Conservation (phyloP, 352 stramenopile species). For the Globisporangium carolinianum region DNA sequence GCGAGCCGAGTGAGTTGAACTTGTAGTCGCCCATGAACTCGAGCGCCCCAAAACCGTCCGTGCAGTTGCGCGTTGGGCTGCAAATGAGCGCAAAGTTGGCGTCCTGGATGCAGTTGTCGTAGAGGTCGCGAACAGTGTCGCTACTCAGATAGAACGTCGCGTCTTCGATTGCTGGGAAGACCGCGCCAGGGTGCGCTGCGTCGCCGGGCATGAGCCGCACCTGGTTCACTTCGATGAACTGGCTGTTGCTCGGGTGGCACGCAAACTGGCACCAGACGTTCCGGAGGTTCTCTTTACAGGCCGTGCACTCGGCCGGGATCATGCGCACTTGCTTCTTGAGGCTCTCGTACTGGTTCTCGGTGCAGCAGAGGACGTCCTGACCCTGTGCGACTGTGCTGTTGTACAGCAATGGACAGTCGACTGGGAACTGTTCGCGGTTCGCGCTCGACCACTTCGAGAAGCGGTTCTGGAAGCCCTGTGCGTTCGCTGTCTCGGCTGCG, state of each 20-base stretch:
- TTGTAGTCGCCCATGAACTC: slow-evolving; percentile 59
- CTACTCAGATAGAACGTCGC: slow-evolving; percentile 60
- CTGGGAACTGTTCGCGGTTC: slow-evolving; percentile 59
- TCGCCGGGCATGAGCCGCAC: slow-evolving; percentile 58
- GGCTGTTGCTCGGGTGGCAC: slow-evolving; percentile 72
- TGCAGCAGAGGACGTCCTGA: slow-evolving; percentile 67
- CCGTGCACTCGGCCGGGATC: slow-evolving; percentile 48
- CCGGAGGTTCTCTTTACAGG: slow-evolving; percentile 67
- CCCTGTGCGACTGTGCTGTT: slow-evolving; percentile 43
- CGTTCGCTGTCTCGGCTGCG: slow-evolving; percentile 38
- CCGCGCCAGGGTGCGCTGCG: slow-evolving; percentile 26
- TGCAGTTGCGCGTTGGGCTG: slow-evolving; percentile 42
- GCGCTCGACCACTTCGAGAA: slow-evolving; percentile 56
- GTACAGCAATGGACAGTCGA: slow-evolving; percentile 67
- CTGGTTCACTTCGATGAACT: slow-evolving; percentile 66
- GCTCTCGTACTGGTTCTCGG: slow-evolving; percentile 60
- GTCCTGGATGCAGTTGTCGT: slow-evolving; percentile 64
- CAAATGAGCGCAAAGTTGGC: slow-evolving; percentile 42
- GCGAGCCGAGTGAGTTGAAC: slow-evolving; percentile 53
- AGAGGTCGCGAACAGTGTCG: slow-evolving; percentile 62
- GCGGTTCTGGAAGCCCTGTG: slow-evolving; percentile 55
- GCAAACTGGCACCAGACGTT: slow-evolving; percentile 80
- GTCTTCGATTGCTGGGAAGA: slow-evolving; percentile 66
- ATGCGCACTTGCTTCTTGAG: slow-evolving; percentile 55
- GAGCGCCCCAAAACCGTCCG: slow-evolving; percentile 42